Evolutionary conservation across 1,284 basidiomycete species (phyloP).

Genomic region (Pseudozyma tsukubaensis): DNA sequence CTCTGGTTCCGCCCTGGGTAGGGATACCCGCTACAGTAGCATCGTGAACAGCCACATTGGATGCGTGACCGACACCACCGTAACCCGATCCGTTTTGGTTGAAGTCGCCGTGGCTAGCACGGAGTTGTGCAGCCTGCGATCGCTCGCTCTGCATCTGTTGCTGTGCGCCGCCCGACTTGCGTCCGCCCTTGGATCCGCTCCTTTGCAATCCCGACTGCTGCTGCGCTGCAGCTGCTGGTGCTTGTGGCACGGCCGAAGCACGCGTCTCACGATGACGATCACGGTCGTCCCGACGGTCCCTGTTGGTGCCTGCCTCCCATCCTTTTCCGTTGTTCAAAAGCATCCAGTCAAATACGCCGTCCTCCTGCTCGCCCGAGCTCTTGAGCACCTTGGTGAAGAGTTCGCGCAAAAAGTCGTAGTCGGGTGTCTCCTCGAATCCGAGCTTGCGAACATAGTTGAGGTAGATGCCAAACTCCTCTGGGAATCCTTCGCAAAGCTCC

Average conservation of each 20-base stretch:
- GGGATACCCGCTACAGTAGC: constrained; percentile 55
- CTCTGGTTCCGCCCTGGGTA: constrained; percentile 37
- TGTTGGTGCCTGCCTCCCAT: constrained; percentile 82
- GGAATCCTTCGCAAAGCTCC: constrained; percentile 90
- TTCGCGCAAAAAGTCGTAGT: constrained; percentile 94
- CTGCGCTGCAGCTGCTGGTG: constrained; percentile 30
- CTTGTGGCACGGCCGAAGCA: constrained; percentile 39
- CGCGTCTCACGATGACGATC: constrained; percentile 57
- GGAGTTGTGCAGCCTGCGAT: constrained; percentile 40
- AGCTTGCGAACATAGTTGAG: constrained; percentile 88
- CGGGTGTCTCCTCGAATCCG: constrained; percentile 92
- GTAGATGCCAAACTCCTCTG: constrained; percentile 91
- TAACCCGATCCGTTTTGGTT: constrained; percentile 47
- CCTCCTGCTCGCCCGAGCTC: constrained; percentile 86
- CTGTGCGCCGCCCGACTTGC: constrained; percentile 57
- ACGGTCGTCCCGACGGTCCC: constrained; percentile 64
- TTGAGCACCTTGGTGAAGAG: constrained; percentile 91
- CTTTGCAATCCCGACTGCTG: constrained; percentile 42
- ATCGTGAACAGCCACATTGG: constrained; percentile 63
- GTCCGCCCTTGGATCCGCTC: constrained; percentile 58
- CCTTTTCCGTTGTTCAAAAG: constrained; percentile 89
- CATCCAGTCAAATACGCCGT: constrained; percentile 91
- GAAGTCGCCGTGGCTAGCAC: constrained; percentile 54
- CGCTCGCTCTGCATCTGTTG: constrained; percentile 46
- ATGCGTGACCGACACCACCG: constrained; percentile 57